Evolutionary conservation across 2,329 filamentous ascomycete species (phyloP), one percentile per base, ranked within the genome.

Genomic region (Scedosporium dehoogii): DNA sequence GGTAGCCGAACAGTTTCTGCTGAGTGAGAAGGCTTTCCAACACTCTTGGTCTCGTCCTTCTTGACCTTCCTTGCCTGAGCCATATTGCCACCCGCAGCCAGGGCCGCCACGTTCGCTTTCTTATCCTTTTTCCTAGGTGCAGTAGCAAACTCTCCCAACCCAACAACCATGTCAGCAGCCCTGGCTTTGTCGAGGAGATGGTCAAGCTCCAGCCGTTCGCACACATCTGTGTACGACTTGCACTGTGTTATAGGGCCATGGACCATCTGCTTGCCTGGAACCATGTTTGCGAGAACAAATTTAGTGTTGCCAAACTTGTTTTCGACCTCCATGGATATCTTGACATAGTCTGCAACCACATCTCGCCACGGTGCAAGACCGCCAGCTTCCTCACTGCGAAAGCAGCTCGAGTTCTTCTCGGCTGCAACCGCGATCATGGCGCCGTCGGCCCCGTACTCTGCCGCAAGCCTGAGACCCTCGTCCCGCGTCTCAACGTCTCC

Each of bases 401-500:
- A 99, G 70, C 90, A 92, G 66, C 90, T 96, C 3, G 92, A 85
- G 71, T 99, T 99, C 66, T 87, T 85, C 78, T 99, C 94, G 1
- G 94, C 94, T 3, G 91, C 84, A 3, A 91, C 94, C 9, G 94
- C 94, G 69, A 99, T 97, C 94, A 99, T 99, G 64, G 91, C 94
- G 5, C 92, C 93, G 70, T 97, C 92, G 5, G 89, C 90, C n/a
- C 87, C 88, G 70, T 84, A 97, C 72, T 96, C 88, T 27, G 83
- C 70, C 65, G 92, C 87, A 6, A 99, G 80, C 64, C 79, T 72
- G 6, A 89, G 70, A 0, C 87, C 93, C 64, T 96, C 80, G 59
- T 91, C 88, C 62, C 90, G 84, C 44, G 80, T 85, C 62, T 82
- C 85, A 0, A 99, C 92, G 70, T 99, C 94, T 58, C 94, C 94